Evolutionary conservation across 177 flowering plant genomes (phyloP).

Genomic region (Vitis hybrid): DNA sequence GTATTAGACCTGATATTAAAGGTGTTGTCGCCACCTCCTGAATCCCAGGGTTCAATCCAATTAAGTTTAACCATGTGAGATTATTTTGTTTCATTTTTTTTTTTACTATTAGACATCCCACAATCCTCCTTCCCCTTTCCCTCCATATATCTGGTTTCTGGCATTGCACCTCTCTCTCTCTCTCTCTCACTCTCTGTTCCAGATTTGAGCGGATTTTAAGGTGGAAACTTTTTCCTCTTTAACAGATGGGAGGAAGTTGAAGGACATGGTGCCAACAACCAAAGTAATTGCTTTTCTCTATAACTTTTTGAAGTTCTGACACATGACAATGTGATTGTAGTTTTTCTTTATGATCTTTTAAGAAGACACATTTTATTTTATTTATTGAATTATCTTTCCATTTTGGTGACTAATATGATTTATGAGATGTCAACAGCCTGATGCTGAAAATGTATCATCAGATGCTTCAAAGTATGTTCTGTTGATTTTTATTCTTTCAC

Average conservation of each 20-base stretch:
- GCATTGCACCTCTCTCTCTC: background rate
- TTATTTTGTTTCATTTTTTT: too few relatives aligned
- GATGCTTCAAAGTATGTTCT: constrained; percentile 58
- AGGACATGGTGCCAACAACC: constrained; percentile 5
- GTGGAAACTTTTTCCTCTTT: constrained; percentile 7
- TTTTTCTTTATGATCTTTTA: too few relatives aligned
- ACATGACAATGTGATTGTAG: too few relatives aligned
- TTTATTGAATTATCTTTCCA: background rate
- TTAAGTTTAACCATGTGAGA: too few relatives aligned
- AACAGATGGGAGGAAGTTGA: constrained; percentile 31
- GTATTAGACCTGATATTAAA: too few relatives aligned
- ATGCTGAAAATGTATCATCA: constrained; percentile 28
- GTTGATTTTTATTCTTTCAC: background rate
- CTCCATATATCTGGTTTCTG: too few relatives aligned
- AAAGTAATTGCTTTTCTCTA: constrained; percentile 28
- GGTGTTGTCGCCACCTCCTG: too few relatives aligned
- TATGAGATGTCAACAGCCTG: constrained; percentile 32
- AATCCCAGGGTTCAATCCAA: too few relatives aligned
- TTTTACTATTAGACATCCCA: too few relatives aligned
- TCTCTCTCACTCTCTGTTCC: background rate
- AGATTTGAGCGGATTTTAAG: constrained; percentile 12
- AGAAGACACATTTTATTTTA: too few relatives aligned
- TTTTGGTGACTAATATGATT: constrained; percentile 10
- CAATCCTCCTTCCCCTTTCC: too few relatives aligned
- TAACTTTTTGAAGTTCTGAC: background rate